A percentile compares a stretch with the other conserved stretches of the same genome.
Conservation (phyloP, 2,329 filamentous ascomycete genomes). For the Colletotrichum tanaceti region DNA sequence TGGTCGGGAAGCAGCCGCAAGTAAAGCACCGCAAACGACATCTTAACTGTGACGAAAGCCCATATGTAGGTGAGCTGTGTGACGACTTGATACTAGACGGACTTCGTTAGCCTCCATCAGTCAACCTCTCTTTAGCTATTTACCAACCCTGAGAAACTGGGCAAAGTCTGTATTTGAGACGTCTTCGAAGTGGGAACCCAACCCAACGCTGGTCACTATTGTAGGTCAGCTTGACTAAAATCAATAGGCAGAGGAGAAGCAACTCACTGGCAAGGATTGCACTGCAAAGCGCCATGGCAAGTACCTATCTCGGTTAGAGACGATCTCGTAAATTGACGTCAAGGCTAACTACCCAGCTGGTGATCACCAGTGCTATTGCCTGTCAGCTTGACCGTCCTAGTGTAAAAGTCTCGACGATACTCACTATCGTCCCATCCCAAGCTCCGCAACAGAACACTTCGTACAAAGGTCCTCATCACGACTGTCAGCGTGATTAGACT, state of each 20-base stretch:
- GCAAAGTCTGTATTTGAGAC: slow-evolving; percentile 30
- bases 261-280: slow-evolving; percentile 35
- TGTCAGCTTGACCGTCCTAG: slow-evolving; percentile 11
- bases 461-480: slow-evolving; percentile 34
- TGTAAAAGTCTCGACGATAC: neutral
- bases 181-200: slow-evolving; percentile 38
- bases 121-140: neutral
- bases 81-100: slow-evolving; percentile 34
- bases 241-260: too few relatives aligned
- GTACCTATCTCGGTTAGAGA: slow-evolving; percentile 26
- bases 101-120: neutral
- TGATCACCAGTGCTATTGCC: slow-evolving; percentile 32
- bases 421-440: slow-evolving; percentile 41
- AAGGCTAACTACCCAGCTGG: slow-evolving; percentile 33
- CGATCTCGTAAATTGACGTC: too few relatives aligned
- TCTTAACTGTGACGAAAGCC: slow-evolving; percentile 41
- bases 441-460: slow-evolving; percentile 29
- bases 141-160: slow-evolving; percentile 32
- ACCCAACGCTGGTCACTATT: slow-evolving; percentile 39
- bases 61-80: slow-evolving; percentile 41
- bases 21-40: slow-evolving; percentile 40
- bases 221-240: neutral
- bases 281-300: slow-evolving; percentile 40
- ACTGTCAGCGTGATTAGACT: slow-evolving; percentile 35
- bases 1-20: slow-evolving; percentile 39